phyloP scores from a whole-genome alignment of 129 eudicot genomes.

The Pulicaria dysenterica region DNA sequence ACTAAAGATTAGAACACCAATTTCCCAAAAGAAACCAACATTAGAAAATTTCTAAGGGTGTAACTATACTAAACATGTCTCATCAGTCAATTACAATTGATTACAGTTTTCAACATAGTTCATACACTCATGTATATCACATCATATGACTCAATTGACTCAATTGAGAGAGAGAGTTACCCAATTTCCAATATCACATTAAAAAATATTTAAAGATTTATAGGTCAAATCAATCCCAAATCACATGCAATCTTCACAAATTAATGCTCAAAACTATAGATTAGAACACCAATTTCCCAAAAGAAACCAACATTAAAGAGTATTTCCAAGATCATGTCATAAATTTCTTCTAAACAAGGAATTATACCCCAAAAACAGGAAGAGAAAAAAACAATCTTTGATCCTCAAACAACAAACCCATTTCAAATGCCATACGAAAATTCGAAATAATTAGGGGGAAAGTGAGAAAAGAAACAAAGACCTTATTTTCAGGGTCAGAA shows the following conservation, averaged over 20 bases:
- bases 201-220: too few relatives aligned
- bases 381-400: conserved; percentile 7
- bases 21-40: too few relatives aligned
- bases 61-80: too few relatives aligned
- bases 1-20: too few relatives aligned
- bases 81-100: too few relatives aligned
- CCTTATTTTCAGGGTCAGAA: conserved; percentile 62
- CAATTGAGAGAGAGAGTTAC: too few relatives aligned
- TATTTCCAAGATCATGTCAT: background rate
- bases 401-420: background rate
- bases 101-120: too few relatives aligned
- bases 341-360: background rate
- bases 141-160: too few relatives aligned
- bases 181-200: too few relatives aligned
- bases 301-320: background rate
- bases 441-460: background rate
- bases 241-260: conserved; percentile 20
- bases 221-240: conserved; percentile 1
- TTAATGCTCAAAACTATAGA: background rate
- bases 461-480: background rate
- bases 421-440: background rate
- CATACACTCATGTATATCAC: too few relatives aligned
- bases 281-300: background rate
- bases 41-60: background rate
- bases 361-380: conserved; percentile 12